These are phyloP conservation scores for Amanita rubescens DNA, from an alignment of 768 basidiomycete species.

Conservation along the genomic window DNA sequence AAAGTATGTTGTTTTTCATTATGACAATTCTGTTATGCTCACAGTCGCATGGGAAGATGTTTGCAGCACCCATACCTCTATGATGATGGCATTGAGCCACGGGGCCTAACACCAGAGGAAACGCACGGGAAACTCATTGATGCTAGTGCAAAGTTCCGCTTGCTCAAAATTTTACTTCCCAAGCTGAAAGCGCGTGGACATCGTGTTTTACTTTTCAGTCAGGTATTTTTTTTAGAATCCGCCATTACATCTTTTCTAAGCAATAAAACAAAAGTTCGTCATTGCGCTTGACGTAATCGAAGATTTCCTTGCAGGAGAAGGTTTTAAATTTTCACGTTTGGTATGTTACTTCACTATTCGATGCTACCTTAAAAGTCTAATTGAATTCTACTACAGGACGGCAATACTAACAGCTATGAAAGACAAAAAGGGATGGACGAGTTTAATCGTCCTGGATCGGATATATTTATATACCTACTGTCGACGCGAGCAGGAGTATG, in stretches of 20 bases:
- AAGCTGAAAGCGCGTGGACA: constrained; percentile 82
- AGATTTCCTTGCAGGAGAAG: constrained; percentile 82
- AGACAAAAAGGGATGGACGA: constrained; percentile 94
- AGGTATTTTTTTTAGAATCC: constrained; percentile 36
- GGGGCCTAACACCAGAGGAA: constrained; percentile 44
- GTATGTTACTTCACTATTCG: constrained; percentile 26
- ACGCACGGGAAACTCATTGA: constrained; percentile 76
- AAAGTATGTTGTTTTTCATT: constrained; percentile 44
- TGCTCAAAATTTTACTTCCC: constrained; percentile 71
- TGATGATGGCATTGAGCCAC: constrained; percentile 71
- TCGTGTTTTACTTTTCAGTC: constrained; percentile 87
- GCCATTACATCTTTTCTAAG: neutral
- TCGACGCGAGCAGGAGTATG: constrained; percentile 82
- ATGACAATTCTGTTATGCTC: neutral
- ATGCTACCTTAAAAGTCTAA: neutral
- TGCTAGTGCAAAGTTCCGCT: constrained; percentile 77
- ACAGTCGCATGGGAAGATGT: constrained; percentile 41
- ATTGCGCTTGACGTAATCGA: constrained; percentile 83
- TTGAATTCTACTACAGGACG: constrained; percentile 51
- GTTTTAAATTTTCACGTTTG: constrained; percentile 69
- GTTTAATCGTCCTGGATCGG: constrained; percentile 84
- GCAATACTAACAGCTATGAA: constrained; percentile 74
- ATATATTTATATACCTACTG: constrained; percentile 85
- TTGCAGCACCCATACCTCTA: constrained; percentile 90
- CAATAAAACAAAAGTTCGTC: constrained; percentile 54